Conservation (phyloP, 331 rosid genomes). For the Malus hybrid region DNA sequence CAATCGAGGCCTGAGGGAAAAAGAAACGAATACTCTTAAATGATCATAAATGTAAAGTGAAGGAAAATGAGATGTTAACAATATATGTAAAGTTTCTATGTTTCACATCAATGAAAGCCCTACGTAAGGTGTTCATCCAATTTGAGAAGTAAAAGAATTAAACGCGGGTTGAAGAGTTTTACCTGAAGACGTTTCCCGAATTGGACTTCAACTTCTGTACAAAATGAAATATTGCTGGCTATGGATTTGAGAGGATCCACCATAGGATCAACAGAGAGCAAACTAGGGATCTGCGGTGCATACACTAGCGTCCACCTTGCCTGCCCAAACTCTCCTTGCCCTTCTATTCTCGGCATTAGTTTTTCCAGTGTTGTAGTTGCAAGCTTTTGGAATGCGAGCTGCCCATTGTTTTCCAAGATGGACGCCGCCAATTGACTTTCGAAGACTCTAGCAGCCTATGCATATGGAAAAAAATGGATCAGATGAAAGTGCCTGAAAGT, state of each 20-base stretch:
- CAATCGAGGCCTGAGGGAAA: constrained; percentile 55
- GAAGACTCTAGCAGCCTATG: constrained; percentile 73
- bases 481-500: neutral
- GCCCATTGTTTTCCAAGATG: constrained; percentile 58
- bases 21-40: neutral
- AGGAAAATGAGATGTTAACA: neutral
- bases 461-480: neutral
- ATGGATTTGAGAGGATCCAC: constrained; percentile 70
- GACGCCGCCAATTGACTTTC: constrained; percentile 78
- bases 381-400: constrained; percentile 67
- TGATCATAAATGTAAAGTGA: constrained; percentile 2
- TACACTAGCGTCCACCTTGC: constrained; percentile 81
- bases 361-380: constrained; percentile 82
- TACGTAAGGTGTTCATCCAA: too few relatives aligned
- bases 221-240: constrained; percentile 71
- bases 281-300: constrained; percentile 83
- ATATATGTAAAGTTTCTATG: too few relatives aligned
- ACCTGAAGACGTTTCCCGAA: constrained; percentile 94
- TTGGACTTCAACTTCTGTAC: constrained; percentile 87
- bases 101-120: too few relatives aligned
- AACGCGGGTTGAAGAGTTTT: constrained; percentile 1
- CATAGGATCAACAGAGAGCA: constrained; percentile 44
- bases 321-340: constrained; percentile 81
- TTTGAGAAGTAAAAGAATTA: neutral
- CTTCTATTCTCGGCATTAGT: constrained; percentile 94